Evolutionary conservation across 2,329 filamentous ascomycete species (phyloP), one percentile per base, ranked within the genome.

Genomic region (Dendryphion nanum): DNA sequence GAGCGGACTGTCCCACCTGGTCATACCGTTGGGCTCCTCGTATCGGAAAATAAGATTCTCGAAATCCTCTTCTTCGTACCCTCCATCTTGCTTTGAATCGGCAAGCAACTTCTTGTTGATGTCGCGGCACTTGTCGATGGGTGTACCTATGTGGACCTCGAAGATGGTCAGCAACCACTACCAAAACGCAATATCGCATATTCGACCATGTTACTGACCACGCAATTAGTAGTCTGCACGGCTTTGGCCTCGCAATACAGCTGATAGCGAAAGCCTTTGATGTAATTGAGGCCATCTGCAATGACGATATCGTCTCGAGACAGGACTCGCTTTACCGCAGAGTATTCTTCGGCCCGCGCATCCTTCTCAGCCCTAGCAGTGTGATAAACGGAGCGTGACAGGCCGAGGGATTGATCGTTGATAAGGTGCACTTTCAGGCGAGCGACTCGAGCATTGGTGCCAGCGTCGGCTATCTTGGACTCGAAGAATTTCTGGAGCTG

Each of bases 201-300:
- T n/a, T n/a, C n/a, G n/a, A n/a, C n/a, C n/a, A n/a, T n/a, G 12
- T 15, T 30, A 63, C 73, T 61, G 61, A 93, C 71, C 40, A 93
- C 80, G 55, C 85, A 89, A 64, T 79, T 85, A 3, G 85, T 79
- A 3, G 87, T 93, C 46, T 82, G 72, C 37, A 86, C 70, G 33
- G 87, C 87, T 67, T 93, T 93, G 24, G 87, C 81, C 67, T 93
- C 87, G 69, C 87, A 91, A 64, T 84, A 85, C 16, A 94, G 72
- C 71, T 94, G 87, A 63, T 94, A 94, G 33, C 88, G 77, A 79
- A 86, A 93, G 24, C 87, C 88, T 65, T 93, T 93, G 69, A 94
- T 94, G 67, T 93, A 94, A 66, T 93, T 93, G 43, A 87, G 70
- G 1, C 83, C 82, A 61, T 94, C 87, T 13, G 89, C 78, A 32